Base-by-base conservation (phyloP, 352 stramenopile genomes). In the Thalassiosira oceanica region DNA sequence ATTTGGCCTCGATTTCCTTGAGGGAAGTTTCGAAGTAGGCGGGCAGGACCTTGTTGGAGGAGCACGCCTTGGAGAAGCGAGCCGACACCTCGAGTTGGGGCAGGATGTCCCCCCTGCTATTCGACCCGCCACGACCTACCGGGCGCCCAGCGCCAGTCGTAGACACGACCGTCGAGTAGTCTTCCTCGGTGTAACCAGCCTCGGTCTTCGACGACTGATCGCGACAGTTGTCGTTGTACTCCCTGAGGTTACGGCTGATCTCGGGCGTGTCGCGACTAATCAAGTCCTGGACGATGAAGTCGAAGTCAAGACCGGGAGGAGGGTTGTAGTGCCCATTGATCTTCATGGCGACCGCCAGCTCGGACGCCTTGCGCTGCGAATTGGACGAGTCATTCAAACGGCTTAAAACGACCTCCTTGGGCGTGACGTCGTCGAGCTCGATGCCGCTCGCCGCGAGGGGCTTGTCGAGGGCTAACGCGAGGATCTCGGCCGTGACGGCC, bases 181-280 rank as follows among this genome's bases (percentile, higher is more conserved):
- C 54, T 26, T 50, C 8, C 35, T 55, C 37, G 1, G 5, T 20
- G 16, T 49, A 49, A 15, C 50, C 50, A 37, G 46, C 0, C 20
- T 64, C 15, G 3, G 61, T 28, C 46, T 41, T 46, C 11, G 27
- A 29, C 7, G 46, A 55, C 29, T 74, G 62, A 27, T 65, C 53
- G 10, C 62, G 53, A 21, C 62, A 74, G 31, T 74, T 61, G n/a
- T 42, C 5, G 31, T 74, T 74, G 31, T 66, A 74, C 1, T 66
- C 45, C n/a, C 35, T 58, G 2, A 74, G 35, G 23, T 18, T 29
- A 3, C 53, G 13, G 26, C 62, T 52, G 15, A 66, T 74, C 0
- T 10, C 8, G 33, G 45, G 33, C 1, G 62, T 61, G 54, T 74
- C 62, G 27, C 44, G 35, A 26, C 65, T 66, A 20, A 74, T 74